phyloP scores from a whole-genome alignment of 306 rosid species.

The Styphnolobium japonicum region DNA sequence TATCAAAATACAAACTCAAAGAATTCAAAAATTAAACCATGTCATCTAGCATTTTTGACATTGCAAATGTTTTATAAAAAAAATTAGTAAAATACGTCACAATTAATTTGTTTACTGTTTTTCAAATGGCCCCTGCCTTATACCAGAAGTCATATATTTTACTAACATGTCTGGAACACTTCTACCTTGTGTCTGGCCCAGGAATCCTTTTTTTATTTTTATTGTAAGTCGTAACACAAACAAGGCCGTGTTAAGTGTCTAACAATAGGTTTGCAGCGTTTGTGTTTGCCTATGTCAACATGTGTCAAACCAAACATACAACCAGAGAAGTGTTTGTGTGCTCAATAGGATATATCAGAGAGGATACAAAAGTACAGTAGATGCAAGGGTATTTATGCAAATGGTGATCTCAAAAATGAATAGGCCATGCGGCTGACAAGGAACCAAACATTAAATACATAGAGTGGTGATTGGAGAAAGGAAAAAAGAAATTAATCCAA shows the following conservation, averaged over 20 bases:
- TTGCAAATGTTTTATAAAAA: neutral
- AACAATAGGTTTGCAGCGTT: neutral
- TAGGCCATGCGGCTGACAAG: neutral
- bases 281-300: no score
- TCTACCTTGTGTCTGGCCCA: neutral
- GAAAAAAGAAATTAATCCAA: neutral
- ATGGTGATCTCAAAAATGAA: neutral
- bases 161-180: neutral
- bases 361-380: neutral
- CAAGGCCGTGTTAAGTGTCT: neutral
- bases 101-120: neutral
- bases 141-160: neutral
- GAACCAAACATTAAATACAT: neutral
- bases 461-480: neutral
- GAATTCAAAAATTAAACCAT: neutral
- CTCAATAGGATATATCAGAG: neutral
- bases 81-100: constrained; percentile 7
- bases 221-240: neutral
- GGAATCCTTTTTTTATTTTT: neutral
- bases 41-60: neutral
- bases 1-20: neutral
- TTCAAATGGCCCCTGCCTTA: neutral
- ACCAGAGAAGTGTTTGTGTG: neutral
- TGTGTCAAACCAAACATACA: neutral
- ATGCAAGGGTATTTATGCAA: constrained; percentile 7